Evolutionary conservation across 306 rosid genomes (phyloP).

Genomic region (Cicer yamashitae): DNA sequence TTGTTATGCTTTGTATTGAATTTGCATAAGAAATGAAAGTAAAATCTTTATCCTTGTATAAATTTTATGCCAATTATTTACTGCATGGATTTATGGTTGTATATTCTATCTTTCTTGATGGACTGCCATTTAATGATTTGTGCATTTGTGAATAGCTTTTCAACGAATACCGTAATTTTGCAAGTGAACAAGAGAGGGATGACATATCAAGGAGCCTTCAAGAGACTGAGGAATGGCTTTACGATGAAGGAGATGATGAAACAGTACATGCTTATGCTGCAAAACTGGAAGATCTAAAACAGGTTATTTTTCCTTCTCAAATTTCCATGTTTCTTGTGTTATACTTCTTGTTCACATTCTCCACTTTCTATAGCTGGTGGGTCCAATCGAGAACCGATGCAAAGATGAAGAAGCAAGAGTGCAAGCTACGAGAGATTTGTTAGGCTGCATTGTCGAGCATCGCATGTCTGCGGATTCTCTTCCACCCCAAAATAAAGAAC

Average conservation of each 20-base stretch:
- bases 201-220: constrained; percentile 68
- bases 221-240: constrained; percentile 85
- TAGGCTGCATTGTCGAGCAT: constrained; percentile 51
- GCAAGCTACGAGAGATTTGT: constrained; percentile 60
- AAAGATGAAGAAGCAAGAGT: constrained; percentile 73
- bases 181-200: constrained; percentile 72
- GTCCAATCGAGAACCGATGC: constrained; percentile 73
- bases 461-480: constrained; percentile 49
- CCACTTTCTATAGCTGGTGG: constrained; percentile 61
- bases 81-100: constrained; percentile 15
- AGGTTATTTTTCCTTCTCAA: constrained; percentile 57
- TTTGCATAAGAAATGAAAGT: background rate
- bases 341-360: constrained; percentile 36
- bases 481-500: constrained; percentile 47
- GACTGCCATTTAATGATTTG: constrained; percentile 37
- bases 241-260: constrained; percentile 83
- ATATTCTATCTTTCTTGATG: constrained; percentile 11
- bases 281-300: constrained; percentile 74
- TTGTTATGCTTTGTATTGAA: constrained; percentile 6
- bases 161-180: constrained; percentile 66
- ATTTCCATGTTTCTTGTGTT: constrained; percentile 16
- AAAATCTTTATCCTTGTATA: background rate
- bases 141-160: constrained; percentile 64
- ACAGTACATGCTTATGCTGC: constrained; percentile 70
- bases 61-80: background rate